Evolutionary conservation across 169 alveolate genomes (phyloP).

Genomic region (Fabrea salina): DNA sequence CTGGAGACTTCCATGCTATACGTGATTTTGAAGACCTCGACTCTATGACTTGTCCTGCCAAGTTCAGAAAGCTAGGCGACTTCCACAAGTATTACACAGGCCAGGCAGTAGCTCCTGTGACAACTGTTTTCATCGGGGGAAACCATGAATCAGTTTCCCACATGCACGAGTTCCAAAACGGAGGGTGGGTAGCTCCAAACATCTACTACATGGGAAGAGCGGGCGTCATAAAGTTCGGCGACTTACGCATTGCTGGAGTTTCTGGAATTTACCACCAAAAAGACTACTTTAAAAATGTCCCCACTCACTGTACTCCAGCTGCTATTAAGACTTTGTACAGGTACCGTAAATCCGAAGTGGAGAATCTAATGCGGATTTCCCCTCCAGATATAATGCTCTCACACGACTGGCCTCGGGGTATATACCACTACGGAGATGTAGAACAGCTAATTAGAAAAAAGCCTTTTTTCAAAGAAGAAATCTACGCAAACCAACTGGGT

Average conservation of each 20-base stretch:
- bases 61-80: conserved; percentile 88
- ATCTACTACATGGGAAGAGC: conserved; percentile 94
- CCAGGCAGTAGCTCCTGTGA: conserved; percentile 84
- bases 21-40: conserved; percentile 88
- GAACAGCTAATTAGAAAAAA: conserved; percentile 72
- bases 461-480: conserved; percentile 68
- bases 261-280: conserved; percentile 91
- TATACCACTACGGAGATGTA: conserved; percentile 81
- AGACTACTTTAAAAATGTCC: no score
- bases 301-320: no score
- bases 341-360: conserved; percentile 87
- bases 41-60: conserved; percentile 89
- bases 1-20: conserved; percentile 96
- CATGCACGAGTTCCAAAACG: conserved; percentile 73
- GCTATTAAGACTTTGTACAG: conserved; percentile 18
- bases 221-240: conserved; percentile 87
- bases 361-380: conserved; percentile 68
- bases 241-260: conserved; percentile 92
- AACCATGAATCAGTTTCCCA: conserved; percentile 91
- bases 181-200: conserved; percentile 99
- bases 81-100: conserved; percentile 90
- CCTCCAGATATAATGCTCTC: conserved; percentile 86
- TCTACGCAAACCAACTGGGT: conserved; percentile 51
- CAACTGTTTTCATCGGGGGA: conserved; percentile 97
- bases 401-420: conserved; percentile 97